Percentiles rank a stretch among this genome's conserved stretches.
Evolutionary conservation across 177 flowering plant genomes (phyloP).

Genomic region (Vitis hybrid): DNA sequence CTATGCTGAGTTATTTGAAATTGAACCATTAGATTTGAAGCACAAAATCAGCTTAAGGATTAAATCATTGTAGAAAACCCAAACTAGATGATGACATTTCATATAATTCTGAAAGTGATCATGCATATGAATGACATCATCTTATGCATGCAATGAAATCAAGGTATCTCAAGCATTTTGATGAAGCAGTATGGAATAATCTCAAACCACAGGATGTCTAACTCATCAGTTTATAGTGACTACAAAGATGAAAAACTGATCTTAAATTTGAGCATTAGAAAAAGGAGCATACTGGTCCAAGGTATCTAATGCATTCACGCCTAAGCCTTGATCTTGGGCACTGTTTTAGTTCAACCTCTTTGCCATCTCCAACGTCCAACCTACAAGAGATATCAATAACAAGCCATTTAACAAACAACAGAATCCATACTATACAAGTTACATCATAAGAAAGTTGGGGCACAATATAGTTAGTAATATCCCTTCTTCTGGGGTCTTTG

Average conservation of each 20-base stretch:
- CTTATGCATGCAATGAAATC: no score
- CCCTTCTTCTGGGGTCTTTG: not conserved
- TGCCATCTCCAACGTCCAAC: conserved; percentile 33
- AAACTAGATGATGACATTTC: no score
- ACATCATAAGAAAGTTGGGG: not conserved
- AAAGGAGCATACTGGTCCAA: conserved; percentile 24
- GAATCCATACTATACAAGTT: not conserved
- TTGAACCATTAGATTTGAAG: no score
- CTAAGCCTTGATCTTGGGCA: conserved; percentile 27
- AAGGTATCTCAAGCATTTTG: no score
- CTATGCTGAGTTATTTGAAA: not conserved
- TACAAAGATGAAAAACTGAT: no score
- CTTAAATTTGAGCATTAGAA: not conserved
- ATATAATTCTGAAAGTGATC: no score
- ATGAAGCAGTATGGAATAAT: no score
- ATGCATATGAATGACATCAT: no score
- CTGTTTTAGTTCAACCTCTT: conserved; percentile 21
- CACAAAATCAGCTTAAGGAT: no score
- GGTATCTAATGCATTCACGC: conserved; percentile 26
- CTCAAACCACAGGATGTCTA: no score
- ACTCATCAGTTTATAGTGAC: no score
- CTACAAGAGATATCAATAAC: conserved; percentile 2
- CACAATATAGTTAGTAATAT: no score
- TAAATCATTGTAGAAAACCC: not conserved
- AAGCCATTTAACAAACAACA: not conserved